phyloP scores from a whole-genome alignment of 108 stramenopile species.

The Epithemia pelagica region DNA sequence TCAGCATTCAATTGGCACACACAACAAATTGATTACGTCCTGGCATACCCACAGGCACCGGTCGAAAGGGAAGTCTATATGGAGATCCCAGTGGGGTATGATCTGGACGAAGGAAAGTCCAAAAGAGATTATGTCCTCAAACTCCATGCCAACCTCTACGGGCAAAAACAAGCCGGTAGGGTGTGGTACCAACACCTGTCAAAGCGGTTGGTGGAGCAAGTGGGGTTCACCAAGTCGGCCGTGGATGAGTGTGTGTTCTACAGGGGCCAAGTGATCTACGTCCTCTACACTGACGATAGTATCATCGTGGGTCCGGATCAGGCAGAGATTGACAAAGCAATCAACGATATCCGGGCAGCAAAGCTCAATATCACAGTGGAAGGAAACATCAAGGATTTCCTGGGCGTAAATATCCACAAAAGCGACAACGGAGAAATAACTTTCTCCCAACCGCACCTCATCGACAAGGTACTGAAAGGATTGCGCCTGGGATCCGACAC shows the following conservation, averaged over 20 bases:
- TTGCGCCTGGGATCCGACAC: constrained; percentile 5
- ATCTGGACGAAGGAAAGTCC: constrained; percentile 12
- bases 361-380: constrained; percentile 29
- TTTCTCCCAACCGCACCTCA: constrained; percentile 23
- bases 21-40: constrained; percentile 34
- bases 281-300: constrained; percentile 41
- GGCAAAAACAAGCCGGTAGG: constrained; percentile 31
- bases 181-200: constrained; percentile 29
- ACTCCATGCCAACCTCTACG: constrained; percentile 27
- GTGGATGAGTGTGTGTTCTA: constrained; percentile 49
- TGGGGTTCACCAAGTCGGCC: constrained; percentile 30
- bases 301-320: constrained; percentile 30
- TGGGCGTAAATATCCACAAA: constrained; percentile 29
- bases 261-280: constrained; percentile 27
- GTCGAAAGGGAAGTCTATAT: constrained; percentile 32
- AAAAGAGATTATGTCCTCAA: constrained; percentile 25
- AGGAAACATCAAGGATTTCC: constrained; percentile 42
- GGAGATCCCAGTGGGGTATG: constrained; percentile 36
- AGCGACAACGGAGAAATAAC: constrained; percentile 7
- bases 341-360: constrained; percentile 20
- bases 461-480: constrained; percentile 18
- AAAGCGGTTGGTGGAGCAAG: constrained; percentile 1
- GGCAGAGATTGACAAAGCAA: constrained; percentile 17
- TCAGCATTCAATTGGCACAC: constrained; percentile 25
- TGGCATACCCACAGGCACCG: constrained; percentile 38